Percentiles rank a stretch among this genome's conserved stretches.
These are phyloP conservation scores for Aspergillus chevalieri DNA, from an alignment of 2,329 filamentous ascomycete genomes.

Conservation along the genomic window DNA sequence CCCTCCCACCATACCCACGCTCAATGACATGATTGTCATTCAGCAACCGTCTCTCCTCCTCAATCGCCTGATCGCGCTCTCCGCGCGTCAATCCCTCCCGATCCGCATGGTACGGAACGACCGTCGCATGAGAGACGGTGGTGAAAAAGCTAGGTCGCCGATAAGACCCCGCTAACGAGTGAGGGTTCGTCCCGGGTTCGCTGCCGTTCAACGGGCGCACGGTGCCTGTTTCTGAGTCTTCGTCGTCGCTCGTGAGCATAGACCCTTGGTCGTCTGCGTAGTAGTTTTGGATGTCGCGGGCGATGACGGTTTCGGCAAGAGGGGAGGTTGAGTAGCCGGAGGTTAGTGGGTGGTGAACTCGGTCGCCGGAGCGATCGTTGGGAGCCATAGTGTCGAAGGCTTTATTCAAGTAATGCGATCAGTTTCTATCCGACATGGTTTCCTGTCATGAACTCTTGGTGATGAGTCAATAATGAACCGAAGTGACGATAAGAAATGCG, in stretches of 20 bases:
- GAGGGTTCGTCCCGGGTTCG: conserved; percentile 29
- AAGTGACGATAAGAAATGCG: background rate
- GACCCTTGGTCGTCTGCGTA: conserved; percentile 48
- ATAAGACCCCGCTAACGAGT: conserved; percentile 60
- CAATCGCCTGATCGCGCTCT: conserved; percentile 49
- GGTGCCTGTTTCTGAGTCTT: conserved; percentile 36
- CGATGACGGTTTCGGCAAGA: conserved; percentile 59
- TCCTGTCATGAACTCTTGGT: conserved; percentile 17
- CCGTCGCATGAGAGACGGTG: conserved; percentile 62
- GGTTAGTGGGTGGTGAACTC: conserved; percentile 40
- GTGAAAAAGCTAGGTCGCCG: conserved; percentile 71
- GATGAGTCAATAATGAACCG: background rate
- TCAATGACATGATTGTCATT: conserved; percentile 55
- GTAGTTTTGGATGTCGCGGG: conserved; percentile 60
- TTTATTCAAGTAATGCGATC: no score
- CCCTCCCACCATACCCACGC: conserved; percentile 40
- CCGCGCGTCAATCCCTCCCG: conserved; percentile 44
- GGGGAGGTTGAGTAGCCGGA: conserved; percentile 50
- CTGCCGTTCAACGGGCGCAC: conserved; percentile 34
- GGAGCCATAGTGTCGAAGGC: background rate
- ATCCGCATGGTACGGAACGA: conserved; percentile 50
- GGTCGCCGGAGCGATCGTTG: background rate
- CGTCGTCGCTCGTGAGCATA: conserved; percentile 29
- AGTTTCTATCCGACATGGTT: background rate
- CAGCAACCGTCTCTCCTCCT: conserved; percentile 54